Evolutionary conservation across 2,329 filamentous ascomycete species (phyloP).

Genomic region (Diaporthe batatas): DNA sequence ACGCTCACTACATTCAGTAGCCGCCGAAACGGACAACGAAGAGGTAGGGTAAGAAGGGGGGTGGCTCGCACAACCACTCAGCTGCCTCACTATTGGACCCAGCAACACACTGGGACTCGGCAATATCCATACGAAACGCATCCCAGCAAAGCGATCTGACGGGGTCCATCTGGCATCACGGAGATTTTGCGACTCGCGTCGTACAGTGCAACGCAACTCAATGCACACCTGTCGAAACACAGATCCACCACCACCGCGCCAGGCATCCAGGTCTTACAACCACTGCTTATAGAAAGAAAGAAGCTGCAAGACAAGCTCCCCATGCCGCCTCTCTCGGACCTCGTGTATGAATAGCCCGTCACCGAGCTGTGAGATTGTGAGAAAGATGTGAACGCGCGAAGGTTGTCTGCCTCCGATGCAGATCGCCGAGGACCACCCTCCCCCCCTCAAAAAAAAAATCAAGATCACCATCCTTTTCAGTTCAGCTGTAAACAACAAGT

Average conservation of each 20-base stretch:
- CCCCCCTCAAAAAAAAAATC: neutral
- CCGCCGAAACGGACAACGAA: neutral
- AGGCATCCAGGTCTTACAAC: constrained; percentile 19
- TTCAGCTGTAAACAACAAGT: neutral
- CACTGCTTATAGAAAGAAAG: constrained; percentile 4
- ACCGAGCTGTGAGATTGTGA: neutral
- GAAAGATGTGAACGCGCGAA: neutral
- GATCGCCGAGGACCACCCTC: neutral
- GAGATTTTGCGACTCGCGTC: constrained; percentile 41
- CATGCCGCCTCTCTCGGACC: constrained; percentile 5
- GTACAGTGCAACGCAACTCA: constrained; percentile 37
- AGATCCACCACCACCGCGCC: constrained; percentile 22
- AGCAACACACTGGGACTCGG: constrained; percentile 17
- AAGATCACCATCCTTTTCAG: neutral
- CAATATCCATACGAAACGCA: constrained; percentile 31
- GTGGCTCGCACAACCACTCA: neutral
- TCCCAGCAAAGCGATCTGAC: constrained; percentile 38
- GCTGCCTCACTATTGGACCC: constrained; percentile 13
- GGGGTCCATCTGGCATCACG: constrained; percentile 40
- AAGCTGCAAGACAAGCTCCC: neutral
- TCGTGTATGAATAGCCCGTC: neutral
- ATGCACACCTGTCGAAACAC: constrained; percentile 25
- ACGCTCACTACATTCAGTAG: neutral
- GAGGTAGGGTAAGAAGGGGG: neutral
- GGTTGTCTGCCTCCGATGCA: neutral